Evolutionary conservation across 768 basidiomycete species (phyloP).

Genomic region (Suillus alpinus): DNA sequence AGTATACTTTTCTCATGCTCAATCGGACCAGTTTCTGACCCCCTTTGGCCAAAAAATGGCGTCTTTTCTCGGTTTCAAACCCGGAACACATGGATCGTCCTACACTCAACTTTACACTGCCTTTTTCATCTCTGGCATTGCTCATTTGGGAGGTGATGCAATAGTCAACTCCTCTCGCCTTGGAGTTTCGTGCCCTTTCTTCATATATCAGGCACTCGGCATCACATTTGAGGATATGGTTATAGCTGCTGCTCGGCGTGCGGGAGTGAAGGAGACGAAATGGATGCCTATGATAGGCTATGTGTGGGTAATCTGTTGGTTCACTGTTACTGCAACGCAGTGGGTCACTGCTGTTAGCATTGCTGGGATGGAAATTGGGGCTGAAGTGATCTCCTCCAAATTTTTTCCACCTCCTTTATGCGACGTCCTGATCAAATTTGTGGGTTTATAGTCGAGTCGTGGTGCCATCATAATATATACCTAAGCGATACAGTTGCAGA

Average conservation of each 20-base stretch:
- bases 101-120: constrained; percentile 35
- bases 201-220: constrained; percentile 29
- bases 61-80: constrained; percentile 20
- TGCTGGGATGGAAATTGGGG: not conserved
- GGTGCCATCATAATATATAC: no score
- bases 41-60: constrained; percentile 26
- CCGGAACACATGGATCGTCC: constrained; percentile 25
- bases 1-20: not conserved
- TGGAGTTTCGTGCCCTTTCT: constrained; percentile 18
- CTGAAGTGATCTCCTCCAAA: not conserved
- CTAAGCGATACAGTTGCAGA: no score
- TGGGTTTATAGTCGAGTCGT: no score
- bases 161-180: constrained; percentile 15
- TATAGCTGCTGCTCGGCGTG: constrained; percentile 15
- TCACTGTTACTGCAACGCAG: constrained; percentile 4
- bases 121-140: constrained; percentile 35
- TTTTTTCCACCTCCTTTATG: not conserved
- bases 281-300: constrained; percentile 19
- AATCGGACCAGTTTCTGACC: constrained; percentile 21
- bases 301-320: constrained; percentile 29
- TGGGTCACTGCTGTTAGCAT: not conserved
- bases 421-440: no score
- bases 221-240: constrained; percentile 35
- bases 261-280: constrained; percentile 11
- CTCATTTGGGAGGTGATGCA: constrained; percentile 32